Base-by-base conservation (phyloP, 768 basidiomycete species). In the Xerocomus potaroensis region DNA sequence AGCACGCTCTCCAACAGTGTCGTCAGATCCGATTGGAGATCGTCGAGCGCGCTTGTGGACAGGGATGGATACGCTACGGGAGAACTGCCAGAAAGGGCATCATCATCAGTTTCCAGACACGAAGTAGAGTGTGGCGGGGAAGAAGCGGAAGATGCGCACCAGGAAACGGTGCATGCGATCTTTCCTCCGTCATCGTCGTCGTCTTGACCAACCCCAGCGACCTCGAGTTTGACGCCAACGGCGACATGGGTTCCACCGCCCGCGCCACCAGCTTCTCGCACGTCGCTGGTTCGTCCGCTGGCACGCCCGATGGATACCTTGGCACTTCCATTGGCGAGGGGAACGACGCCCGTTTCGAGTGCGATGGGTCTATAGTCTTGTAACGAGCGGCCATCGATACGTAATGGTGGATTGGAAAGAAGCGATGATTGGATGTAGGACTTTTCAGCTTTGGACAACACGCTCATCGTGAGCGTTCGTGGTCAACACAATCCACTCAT, bases 241-340 rank as follows among this genome's bases (percentile, higher is more conserved):
- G 91, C 66, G 4, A 91, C 72, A 54, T 91, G 88, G 0, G 91
- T 92, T 0, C 84, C 83, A 18, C 62, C 87, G 53, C 91, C 86
- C 1, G 89, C 75, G 49, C 87, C 86, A 1, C 78, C 72, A 0
- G 87, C 88, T 2, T 84, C 87, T 10, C 90, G 67, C 5, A 91
- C 70, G 54, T 89, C 81, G 0, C 89, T 90, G 0, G 80, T 80
- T 2, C 79, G 81, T 6, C 77, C 78, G n/a, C n/a, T n/a, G 71
- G 70, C 21, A 74, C 68, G 49, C 69, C 89, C 91, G n/a, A 92
- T 77, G 53, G 72, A 79, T 8, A 91, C 69, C 19, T 78, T 76
- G 5, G 88, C 88, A 51, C 89, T 91, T 6, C 91, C 91, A 49
- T 93, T 91, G 16, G 91, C 85, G 5, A 90, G 75, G 5, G 89